Evolutionary conservation across 2,329 filamentous ascomycete genomes (phyloP).

Genomic region (Aspergillus sergii): DNA sequence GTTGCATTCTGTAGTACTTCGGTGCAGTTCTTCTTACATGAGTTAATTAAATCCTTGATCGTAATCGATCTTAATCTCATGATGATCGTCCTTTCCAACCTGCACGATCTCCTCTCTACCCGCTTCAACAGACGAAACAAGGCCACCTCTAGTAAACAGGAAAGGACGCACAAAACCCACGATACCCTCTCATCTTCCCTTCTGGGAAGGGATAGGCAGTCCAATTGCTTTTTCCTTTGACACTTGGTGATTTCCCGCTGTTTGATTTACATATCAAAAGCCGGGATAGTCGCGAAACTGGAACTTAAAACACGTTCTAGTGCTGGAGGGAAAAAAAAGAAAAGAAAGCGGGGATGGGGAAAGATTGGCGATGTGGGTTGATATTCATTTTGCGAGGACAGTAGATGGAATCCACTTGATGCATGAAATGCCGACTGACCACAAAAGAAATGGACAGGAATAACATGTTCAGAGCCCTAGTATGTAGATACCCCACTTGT

Average conservation of each 20-base stretch:
- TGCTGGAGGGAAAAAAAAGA: neutral
- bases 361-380: neutral
- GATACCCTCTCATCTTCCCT: neutral
- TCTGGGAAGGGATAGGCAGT: neutral
- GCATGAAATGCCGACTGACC: neutral
- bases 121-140: neutral
- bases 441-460: neutral
- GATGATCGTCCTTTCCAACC: neutral
- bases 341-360: neutral
- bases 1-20: conserved; percentile 3
- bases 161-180: neutral
- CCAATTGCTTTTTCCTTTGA: neutral
- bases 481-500: neutral
- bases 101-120: neutral
- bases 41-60: conserved; percentile 1
- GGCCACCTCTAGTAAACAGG: neutral
- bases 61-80: conserved; percentile 3
- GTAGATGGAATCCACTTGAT: neutral
- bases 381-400: neutral
- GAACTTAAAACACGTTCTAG: neutral
- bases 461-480: neutral
- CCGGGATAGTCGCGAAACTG: neutral
- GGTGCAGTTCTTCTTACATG: conserved; percentile 1
- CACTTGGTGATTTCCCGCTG: neutral
- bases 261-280: neutral